phyloP scores from a whole-genome alignment of 805 yeast species.

The Vanderwaltozyma yarrowii region DNA sequence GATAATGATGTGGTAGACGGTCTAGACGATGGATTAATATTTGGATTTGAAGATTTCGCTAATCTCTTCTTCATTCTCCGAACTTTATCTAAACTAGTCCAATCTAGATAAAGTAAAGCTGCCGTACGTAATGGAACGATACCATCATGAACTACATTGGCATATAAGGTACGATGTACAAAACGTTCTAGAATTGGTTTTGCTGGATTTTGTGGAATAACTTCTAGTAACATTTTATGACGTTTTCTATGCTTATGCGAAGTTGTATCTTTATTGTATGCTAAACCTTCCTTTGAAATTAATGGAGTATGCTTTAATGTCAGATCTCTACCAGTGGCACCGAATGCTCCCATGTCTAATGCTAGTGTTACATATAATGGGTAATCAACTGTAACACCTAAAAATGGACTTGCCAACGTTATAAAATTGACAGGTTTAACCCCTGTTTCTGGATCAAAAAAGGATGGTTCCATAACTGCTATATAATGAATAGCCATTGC shows the following conservation, averaged over 20 bases:
- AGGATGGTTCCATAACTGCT: constrained; percentile 46
- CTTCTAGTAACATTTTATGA: constrained; percentile 51
- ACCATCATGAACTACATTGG: constrained; percentile 87
- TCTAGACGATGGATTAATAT: background rate
- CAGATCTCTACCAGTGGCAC: constrained; percentile 84
- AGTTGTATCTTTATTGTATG: constrained; percentile 5
- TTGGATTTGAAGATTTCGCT: background rate
- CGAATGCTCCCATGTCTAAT: constrained; percentile 80
- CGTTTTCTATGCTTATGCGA: constrained; percentile 4
- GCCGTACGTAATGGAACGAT: constrained; percentile 91
- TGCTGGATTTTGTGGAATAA: constrained; percentile 70
- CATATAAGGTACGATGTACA: constrained; percentile 68
- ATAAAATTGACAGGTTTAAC: constrained; percentile 71
- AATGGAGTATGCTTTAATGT: constrained; percentile 45
- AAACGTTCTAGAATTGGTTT: constrained; percentile 53
- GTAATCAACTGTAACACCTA: constrained; percentile 82
- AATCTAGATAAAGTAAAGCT: constrained; percentile 75
- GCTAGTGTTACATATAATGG: constrained; percentile 80
- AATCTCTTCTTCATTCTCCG: constrained; percentile 23
- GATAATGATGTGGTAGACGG: background rate
- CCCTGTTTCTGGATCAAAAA: constrained; percentile 37
- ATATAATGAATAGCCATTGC: constrained; percentile 84
- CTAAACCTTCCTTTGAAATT: constrained; percentile 20
- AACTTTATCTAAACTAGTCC: constrained; percentile 58
- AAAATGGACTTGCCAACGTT: constrained; percentile 76